Evolutionary conservation across 768 basidiomycete genomes (phyloP).

Genomic region (Boletus rubescentipes): DNA sequence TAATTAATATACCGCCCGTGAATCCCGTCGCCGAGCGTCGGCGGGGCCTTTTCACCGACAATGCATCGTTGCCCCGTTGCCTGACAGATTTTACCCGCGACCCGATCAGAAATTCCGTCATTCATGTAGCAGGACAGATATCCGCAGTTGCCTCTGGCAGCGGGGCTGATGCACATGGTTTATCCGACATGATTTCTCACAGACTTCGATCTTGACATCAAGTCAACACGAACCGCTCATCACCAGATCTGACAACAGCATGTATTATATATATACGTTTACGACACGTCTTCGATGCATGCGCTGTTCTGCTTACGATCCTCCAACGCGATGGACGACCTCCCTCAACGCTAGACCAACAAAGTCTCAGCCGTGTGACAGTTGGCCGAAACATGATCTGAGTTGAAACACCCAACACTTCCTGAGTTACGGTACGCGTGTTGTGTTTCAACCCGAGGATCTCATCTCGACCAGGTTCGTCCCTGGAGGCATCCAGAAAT

Average conservation of each 20-base stretch:
- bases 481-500: slow-evolving; percentile 8
- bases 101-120: background rate
- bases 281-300: slow-evolving; percentile 4
- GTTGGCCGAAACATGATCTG: slow-evolving; percentile 7
- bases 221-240: background rate
- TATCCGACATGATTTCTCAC: slow-evolving; percentile 2
- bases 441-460: slow-evolving; percentile 19
- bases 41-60: background rate
- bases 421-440: slow-evolving; percentile 2
- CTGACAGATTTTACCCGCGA: background rate
- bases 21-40: too few relatives aligned
- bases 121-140: background rate
- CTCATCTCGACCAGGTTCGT: background rate
- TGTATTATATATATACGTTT: background rate
- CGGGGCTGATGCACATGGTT: too few relatives aligned
- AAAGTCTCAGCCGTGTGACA: background rate
- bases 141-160: background rate
- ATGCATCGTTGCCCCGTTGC: background rate
- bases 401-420: slow-evolving; percentile 2
- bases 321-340: slow-evolving; percentile 2
- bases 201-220: slow-evolving; percentile 14
- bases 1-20: background rate
- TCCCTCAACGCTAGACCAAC: background rate
- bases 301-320: slow-evolving; percentile 14
- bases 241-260: background rate